Evolutionary conservation across 2,329 filamentous ascomycete genomes (phyloP), one percentile per base, ranked within the genome.

Genomic region (Metarhizium rileyi): DNA sequence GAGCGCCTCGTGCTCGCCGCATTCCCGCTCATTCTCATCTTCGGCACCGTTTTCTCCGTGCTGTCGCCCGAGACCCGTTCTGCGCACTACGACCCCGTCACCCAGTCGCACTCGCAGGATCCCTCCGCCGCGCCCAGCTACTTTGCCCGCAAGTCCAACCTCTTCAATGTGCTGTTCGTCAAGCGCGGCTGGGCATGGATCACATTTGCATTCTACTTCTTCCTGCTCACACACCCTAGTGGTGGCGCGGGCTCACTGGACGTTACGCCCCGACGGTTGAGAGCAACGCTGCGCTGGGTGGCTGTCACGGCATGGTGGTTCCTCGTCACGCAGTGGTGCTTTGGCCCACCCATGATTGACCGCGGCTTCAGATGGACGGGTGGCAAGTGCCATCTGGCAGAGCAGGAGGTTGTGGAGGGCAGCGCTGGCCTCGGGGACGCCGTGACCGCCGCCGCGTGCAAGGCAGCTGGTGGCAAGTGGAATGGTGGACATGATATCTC

Each of bases 151-250:
- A 98, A 98, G 70, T 78, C 82, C 66, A 98, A 98, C 70, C 59
- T 96, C 47, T 86, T 97, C 77, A 98, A 98, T 64, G 68, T 86
- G 44, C 78, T 90, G 60, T 98, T 97, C 63, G 93, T 98, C 61
- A 98, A 98, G 74, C 76, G 87, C 48, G 91, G 91, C 53, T 98
- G 93, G 93, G 78, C 84, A 46, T 98, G 93, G 93, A 83, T 88
- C 27, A 90, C 87, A 0, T 63, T 80, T 9, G 84, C 87, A 1
- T 90, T 95, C 60, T 67, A 78, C 30, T 66, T 79, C 16, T 88
- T 95, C 53, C 65, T 87, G 6, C 65, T 83, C 40, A 83, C 81
- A 23, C 86, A 95, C 61, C 81, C 85, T 61, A 56, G 71, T 62
- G 54, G 76, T 64, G 62, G 27, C 62, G 59, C 41, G 49, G 14